Percentiles rank a stretch among this genome's conserved stretches.
phyloP scores from a whole-genome alignment of 2,329 filamentous ascomycete species.

The Sodiomyces alkalinus region DNA sequence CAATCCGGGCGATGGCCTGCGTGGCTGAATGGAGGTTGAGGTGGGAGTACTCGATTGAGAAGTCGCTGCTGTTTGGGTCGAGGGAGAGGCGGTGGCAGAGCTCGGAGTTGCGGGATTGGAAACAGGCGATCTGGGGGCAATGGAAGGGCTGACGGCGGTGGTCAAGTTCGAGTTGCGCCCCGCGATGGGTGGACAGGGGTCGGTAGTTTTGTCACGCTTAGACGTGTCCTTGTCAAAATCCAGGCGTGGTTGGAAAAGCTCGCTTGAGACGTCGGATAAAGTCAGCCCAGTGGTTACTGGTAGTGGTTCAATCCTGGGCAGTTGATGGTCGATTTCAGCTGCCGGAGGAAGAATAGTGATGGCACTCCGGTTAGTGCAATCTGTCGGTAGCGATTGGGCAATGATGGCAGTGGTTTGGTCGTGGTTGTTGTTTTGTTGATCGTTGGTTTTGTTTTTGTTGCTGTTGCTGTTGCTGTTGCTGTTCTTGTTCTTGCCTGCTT shows the following conservation, averaged over 20 bases:
- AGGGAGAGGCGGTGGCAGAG: conserved; percentile 9
- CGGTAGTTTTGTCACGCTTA: conserved; percentile 10
- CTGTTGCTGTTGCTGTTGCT: conserved; percentile 1
- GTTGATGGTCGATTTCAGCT: background rate
- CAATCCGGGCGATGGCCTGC: conserved; percentile 49
- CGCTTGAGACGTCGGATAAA: conserved; percentile 25
- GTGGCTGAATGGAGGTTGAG: conserved; percentile 18
- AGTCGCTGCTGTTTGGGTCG: conserved; percentile 5
- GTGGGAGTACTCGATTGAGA: conserved; percentile 11
- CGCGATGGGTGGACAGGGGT: conserved; percentile 5
- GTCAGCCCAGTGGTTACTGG: conserved; percentile 13
- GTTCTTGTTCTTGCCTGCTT: background rate
- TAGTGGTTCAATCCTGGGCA: background rate
- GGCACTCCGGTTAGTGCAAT: too few relatives aligned
- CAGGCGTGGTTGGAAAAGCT: conserved; percentile 20
- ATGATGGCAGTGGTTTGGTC: too few relatives aligned
- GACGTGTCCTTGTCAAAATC: conserved; percentile 8
- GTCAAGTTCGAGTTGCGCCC: conserved; percentile 5
- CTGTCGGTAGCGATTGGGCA: too few relatives aligned
- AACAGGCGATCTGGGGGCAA: background rate
- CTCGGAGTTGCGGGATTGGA: conserved; percentile 2
- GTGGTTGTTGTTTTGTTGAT: too few relatives aligned
- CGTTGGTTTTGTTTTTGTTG: too few relatives aligned
- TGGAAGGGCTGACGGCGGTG: conserved; percentile 4
- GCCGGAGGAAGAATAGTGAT: too few relatives aligned